Base-by-base conservation (phyloP, 805 yeast species). In the Metschnikowia kofuensis region DNA sequence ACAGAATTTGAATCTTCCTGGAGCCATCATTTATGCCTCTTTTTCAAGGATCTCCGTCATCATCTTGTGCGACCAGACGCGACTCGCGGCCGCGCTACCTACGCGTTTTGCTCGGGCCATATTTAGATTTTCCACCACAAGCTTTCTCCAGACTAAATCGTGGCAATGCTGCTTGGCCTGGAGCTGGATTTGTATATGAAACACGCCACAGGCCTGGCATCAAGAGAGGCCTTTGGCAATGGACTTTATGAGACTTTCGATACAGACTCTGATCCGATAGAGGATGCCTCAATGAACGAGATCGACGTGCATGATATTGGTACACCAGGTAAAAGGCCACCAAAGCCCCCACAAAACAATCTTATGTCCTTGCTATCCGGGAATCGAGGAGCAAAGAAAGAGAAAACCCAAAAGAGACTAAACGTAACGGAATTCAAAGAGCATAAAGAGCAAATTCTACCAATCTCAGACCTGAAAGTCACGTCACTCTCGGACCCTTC, bases 321-420 rank as follows among this genome's bases (percentile, higher is more conserved):
- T 30, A 30, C 36, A 26, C 36, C 31, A 16, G 34, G 21, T 16
- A 16, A 38, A 14, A 34, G 21, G 16, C 14, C n/a, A 1, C 11
- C n/a, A 8, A 40, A 12, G 14, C 44, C 30, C n/a, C 15, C 44
- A 26, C 48, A 35, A 28, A 42, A 45, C 35, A 44, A 46, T 26
- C 50, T 56, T 14, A 53, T 56, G 58, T 43, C 56, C 27, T 50
- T 56, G 8, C 45, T 56, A 35, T 47, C 57, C n/a, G 60, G 60
- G 9, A 42, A 49, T 21, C 58, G 54, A 32, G 35, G 32, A 41
- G 35, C 26, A 30, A 26, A 49, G 38, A 30, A n/a, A 10, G 36
- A 49, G 39, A 38, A 53, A 40, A 26, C 13, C 39, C 30, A 50
- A 40, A 21, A 39, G 28, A 12, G 2, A 34, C 36, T 12, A 5